Evolutionary conservation across 1,284 basidiomycete genomes (phyloP).

Genomic region (Apiotrichum brassicae): DNA sequence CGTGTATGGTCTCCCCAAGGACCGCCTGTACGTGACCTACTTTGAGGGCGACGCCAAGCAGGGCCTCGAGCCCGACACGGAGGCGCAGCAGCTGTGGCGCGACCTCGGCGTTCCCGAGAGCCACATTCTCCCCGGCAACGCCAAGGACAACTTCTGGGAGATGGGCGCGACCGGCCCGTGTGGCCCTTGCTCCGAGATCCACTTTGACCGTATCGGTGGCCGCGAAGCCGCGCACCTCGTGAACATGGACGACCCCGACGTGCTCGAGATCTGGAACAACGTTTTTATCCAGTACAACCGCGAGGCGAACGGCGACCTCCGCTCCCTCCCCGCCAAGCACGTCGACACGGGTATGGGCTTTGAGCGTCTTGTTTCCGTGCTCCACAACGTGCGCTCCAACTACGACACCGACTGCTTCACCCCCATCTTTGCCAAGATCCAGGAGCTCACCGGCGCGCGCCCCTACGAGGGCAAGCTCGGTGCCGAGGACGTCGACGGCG

Average conservation of each 20-base stretch:
- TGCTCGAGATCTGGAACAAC: conserved; percentile 99
- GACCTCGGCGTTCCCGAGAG: conserved; percentile 78
- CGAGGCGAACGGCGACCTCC: conserved; percentile 77
- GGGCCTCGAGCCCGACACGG: conserved; percentile 81
- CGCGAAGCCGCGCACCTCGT: conserved; percentile 87
- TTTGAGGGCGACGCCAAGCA: conserved; percentile 87
- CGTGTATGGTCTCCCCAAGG: conserved; percentile 78
- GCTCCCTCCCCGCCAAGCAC: conserved; percentile 80
- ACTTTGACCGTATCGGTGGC: conserved; percentile 86
- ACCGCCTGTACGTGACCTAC: conserved; percentile 94
- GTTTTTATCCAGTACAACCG: conserved; percentile 99
- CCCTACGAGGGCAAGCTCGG: conserved; percentile 87
- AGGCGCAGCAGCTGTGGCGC: conserved; percentile 79
- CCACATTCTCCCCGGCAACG: conserved; percentile 87
- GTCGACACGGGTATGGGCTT: conserved; percentile 99
- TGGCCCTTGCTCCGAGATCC: conserved; percentile 95
- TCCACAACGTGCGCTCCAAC: conserved; percentile 88
- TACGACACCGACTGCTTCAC: conserved; percentile 96
- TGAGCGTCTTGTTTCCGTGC: conserved; percentile 88
- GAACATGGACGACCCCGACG: conserved; percentile 92
- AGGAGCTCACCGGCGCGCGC: conserved; percentile 80
- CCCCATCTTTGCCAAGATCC: conserved; percentile 82
- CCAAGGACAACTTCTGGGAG: conserved; percentile 99
- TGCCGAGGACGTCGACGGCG: conserved; percentile 84
- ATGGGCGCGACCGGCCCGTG: conserved; percentile 98